Evolutionary conservation across 345 rosid genomes (phyloP).

Genomic region (Excoecaria cochinchinensis): DNA sequence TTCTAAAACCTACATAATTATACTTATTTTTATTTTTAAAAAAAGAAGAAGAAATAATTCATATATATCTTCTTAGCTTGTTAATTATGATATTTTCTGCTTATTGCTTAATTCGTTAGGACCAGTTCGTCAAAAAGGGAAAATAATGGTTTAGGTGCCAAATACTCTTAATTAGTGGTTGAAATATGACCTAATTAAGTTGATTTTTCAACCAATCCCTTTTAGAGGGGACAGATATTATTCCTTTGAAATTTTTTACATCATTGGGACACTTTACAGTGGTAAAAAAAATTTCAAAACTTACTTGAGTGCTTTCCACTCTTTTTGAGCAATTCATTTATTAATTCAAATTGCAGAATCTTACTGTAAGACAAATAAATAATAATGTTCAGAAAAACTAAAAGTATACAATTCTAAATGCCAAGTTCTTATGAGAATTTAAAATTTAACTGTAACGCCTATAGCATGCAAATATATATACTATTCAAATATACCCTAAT

Average conservation of each 20-base stretch:
- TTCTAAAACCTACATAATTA: background rate
- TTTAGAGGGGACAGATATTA: background rate
- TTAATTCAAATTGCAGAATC: no score
- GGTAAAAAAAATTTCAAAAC: background rate
- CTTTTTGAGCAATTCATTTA: no score
- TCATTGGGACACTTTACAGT: background rate
- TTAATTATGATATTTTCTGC: background rate
- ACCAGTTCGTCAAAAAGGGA: background rate
- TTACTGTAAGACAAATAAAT: no score
- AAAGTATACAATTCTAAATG: no score
- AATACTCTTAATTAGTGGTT: background rate
- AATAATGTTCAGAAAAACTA: no score
- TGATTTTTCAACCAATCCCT: background rate
- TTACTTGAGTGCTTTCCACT: background rate
- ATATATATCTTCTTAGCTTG: background rate
- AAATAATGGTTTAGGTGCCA: background rate
- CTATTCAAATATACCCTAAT: no score
- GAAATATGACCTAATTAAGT: constrained; percentile 1
- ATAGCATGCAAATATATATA: no score
- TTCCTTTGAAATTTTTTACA: background rate
- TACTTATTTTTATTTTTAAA: background rate
- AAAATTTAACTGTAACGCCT: no score
- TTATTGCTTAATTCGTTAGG: background rate
- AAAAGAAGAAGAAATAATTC: background rate
- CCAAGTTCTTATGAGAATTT: no score